These are phyloP conservation scores for Fusarium albidum DNA, from an alignment of 2,329 filamentous ascomycete species.

Conservation along the genomic window DNA sequence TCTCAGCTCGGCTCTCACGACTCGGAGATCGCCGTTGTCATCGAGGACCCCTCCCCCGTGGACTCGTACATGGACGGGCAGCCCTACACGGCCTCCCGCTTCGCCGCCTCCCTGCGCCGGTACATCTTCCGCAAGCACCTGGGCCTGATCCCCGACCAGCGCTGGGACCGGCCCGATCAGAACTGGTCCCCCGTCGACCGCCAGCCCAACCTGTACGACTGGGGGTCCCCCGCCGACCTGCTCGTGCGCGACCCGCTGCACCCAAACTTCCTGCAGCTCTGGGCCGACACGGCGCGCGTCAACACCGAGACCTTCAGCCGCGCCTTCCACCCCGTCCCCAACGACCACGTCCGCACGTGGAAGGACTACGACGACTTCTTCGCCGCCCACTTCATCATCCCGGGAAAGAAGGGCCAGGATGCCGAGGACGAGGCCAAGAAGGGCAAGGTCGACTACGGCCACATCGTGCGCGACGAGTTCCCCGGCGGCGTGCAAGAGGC, in stretches of 20 bases:
- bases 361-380: constrained; percentile 78
- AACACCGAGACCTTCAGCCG: constrained; percentile 85
- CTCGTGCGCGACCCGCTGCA: constrained; percentile 79
- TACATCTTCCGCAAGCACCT: constrained; percentile 93
- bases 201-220: constrained; percentile 76
- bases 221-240: constrained; percentile 71
- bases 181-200: constrained; percentile 81
- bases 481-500: constrained; percentile 75
- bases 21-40: constrained; percentile 88
- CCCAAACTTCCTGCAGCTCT: constrained; percentile 73
- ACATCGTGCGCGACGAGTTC: constrained; percentile 85
- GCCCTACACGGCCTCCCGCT: constrained; percentile 75
- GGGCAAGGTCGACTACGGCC: constrained; percentile 80
- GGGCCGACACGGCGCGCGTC: constrained; percentile 74
- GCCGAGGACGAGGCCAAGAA: constrained; percentile 56
- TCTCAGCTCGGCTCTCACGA: constrained; percentile 87
- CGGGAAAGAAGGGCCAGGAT: constrained; percentile 59
- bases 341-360: constrained; percentile 74
- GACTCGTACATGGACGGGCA: constrained; percentile 77
- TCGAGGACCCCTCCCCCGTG: constrained; percentile 78
- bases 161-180: constrained; percentile 69
- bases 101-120: constrained; percentile 82
- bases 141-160: constrained; percentile 80
- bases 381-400: constrained; percentile 69
- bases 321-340: constrained; percentile 82